phyloP scores from a whole-genome alignment of 306 rosid species.

The Aeschynomene evenia region DNA sequence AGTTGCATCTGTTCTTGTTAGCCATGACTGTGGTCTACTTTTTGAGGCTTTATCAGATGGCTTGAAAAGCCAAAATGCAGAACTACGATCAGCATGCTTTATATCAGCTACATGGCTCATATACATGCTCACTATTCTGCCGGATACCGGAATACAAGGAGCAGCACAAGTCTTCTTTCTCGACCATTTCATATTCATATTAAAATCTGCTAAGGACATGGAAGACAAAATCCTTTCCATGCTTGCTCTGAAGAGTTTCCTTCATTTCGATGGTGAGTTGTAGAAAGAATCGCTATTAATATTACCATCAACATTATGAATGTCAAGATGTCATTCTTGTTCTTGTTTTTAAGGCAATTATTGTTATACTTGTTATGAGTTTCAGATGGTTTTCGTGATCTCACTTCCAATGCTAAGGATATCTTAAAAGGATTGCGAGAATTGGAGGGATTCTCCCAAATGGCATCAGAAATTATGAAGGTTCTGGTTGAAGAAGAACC shows the following conservation, averaged over 20 bases:
- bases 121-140: constrained; percentile 71
- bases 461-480: constrained; percentile 78
- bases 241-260: constrained; percentile 76
- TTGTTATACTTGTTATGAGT: constrained; percentile 35
- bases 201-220: constrained; percentile 55
- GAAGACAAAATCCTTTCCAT: constrained; percentile 82
- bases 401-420: constrained; percentile 56
- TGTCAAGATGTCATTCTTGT: constrained; percentile 1
- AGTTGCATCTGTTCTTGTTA: constrained; percentile 66
- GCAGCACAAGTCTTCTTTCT: constrained; percentile 76
- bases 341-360: no score
- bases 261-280: constrained; percentile 65
- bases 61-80: constrained; percentile 64
- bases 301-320: background rate
- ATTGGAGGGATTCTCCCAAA: constrained; percentile 63
- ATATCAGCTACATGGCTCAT: constrained; percentile 82
- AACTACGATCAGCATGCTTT: constrained; percentile 67
- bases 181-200: constrained; percentile 57
- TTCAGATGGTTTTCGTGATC: constrained; percentile 70
- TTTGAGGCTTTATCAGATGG: constrained; percentile 92
- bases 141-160: constrained; percentile 81
- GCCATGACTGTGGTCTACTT: constrained; percentile 83
- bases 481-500: constrained; percentile 57
- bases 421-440: constrained; percentile 68
- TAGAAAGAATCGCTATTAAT: background rate